Conservation (phyloP, 2,329 filamentous ascomycete species). For the Botrytis tulipae region DNA sequence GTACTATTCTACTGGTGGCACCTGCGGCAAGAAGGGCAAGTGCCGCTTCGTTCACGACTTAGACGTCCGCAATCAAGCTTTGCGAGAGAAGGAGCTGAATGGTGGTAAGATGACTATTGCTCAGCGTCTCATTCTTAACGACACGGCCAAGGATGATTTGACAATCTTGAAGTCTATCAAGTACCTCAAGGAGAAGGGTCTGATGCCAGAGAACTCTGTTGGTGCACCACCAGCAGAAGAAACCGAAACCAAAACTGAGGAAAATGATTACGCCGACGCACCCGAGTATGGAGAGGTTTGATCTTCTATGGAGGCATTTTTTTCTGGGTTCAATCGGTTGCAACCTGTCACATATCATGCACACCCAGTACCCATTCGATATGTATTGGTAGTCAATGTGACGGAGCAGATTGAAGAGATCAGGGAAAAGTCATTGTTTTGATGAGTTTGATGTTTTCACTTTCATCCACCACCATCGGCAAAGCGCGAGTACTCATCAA, state of each 20-base stretch:
- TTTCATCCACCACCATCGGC: not conserved
- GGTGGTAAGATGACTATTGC: slow-evolving; percentile 64
- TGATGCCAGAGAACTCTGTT: slow-evolving; percentile 38
- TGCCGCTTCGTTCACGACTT: slow-evolving; percentile 70
- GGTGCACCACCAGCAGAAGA: slow-evolving; percentile 30
- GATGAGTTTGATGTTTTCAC: slow-evolving; percentile 21
- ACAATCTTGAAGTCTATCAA: slow-evolving; percentile 65
- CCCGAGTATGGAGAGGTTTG: slow-evolving; percentile 26
- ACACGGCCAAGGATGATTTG: slow-evolving; percentile 66
- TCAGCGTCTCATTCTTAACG: slow-evolving; percentile 64
- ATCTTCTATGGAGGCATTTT: slow-evolving; percentile 2
- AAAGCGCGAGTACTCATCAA: slow-evolving; percentile 2
- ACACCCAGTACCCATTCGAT: slow-evolving; percentile 1
- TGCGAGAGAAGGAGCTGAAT: slow-evolving; percentile 63
- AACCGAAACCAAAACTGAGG: slow-evolving; percentile 29
- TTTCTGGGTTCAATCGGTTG: slow-evolving; percentile 8
- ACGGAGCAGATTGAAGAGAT: slow-evolving; percentile 18
- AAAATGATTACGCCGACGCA: slow-evolving; percentile 34
- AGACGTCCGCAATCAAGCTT: slow-evolving; percentile 59
- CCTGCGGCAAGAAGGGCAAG: slow-evolving; percentile 72
- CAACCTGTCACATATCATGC: not conserved
- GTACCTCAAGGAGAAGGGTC: slow-evolving; percentile 54
- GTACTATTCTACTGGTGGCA: slow-evolving; percentile 67
- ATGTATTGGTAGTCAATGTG: slow-evolving; percentile 16
- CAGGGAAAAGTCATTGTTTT: slow-evolving; percentile 24